Evolutionary conservation across 2,329 filamentous ascomycete species (phyloP).

Genomic region (Capronia epimyces): DNA sequence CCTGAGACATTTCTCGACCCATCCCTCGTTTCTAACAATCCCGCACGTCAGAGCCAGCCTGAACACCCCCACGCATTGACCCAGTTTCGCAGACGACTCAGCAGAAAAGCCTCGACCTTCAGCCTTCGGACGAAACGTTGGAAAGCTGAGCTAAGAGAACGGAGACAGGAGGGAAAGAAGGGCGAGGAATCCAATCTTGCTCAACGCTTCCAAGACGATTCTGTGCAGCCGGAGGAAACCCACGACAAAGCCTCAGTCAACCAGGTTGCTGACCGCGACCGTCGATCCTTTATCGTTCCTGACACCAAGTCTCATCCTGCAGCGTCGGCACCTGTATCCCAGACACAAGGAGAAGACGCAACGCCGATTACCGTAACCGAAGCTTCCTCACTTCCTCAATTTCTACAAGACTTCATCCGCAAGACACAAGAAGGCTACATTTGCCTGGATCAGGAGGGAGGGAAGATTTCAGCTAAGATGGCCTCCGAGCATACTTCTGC

Average conservation of each 20-base stretch:
- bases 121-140: constrained; percentile 20
- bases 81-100: constrained; percentile 23
- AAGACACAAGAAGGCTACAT: constrained; percentile 11
- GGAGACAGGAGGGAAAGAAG: constrained; percentile 8
- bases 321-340: neutral
- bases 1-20: constrained; percentile 2
- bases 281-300: neutral
- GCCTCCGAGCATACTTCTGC: constrained; percentile 20
- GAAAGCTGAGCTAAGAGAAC: constrained; percentile 9
- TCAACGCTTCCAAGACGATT: neutral
- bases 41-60: constrained; percentile 7
- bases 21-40: constrained; percentile 9
- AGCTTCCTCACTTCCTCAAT: neutral
- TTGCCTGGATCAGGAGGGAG: constrained; percentile 8
- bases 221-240: neutral
- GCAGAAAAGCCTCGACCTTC: constrained; percentile 26
- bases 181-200: constrained; percentile 2
- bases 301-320: neutral
- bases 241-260: neutral
- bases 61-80: constrained; percentile 10
- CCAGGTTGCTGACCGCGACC: neutral
- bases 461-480: constrained; percentile 23
- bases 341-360: neutral
- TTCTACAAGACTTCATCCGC: constrained; percentile 6
- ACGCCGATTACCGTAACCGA: neutral